These are phyloP conservation scores for Kodamaea neixiangensis DNA, from an alignment of 805 yeast genomes.

Conservation along the genomic window DNA sequence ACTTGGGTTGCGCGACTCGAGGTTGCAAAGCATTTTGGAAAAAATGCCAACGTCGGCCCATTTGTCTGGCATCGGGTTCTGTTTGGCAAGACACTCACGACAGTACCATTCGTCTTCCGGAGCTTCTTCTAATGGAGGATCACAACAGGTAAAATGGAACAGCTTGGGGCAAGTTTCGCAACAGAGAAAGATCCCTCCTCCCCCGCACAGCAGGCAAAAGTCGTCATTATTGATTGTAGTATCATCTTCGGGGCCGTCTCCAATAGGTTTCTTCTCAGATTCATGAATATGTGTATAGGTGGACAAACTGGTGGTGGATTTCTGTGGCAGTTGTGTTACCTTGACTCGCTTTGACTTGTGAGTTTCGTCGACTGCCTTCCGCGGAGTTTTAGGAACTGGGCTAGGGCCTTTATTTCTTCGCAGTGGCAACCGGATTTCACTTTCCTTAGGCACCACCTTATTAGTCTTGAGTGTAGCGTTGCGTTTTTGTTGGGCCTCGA, in stretches of 20 bases:
- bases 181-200: conserved; percentile 85
- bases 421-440: not conserved
- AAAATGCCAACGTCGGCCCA: conserved; percentile 45
- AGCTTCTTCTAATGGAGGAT: conserved; percentile 82
- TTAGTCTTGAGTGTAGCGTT: conserved; percentile 1
- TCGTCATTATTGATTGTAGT: conserved; percentile 64
- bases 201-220: conserved; percentile 88
- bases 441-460: conserved; percentile 3
- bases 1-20: conserved; percentile 29
- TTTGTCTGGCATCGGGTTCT: conserved; percentile 23
- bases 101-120: conserved; percentile 95
- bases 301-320: conserved; percentile 2
- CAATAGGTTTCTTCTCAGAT: not conserved
- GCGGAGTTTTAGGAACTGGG: not conserved
- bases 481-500: not conserved
- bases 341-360: conserved; percentile 7
- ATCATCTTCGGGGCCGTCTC: conserved; percentile 1
- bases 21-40: conserved; percentile 64
- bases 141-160: conserved; percentile 88
- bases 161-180: conserved; percentile 93
- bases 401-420: not conserved
- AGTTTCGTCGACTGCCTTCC: not conserved
- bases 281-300: not conserved
- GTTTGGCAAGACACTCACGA: conserved; percentile 62
- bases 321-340: conserved; percentile 7